phyloP scores from a whole-genome alignment of 345 rosid species.

The rapeseed (Brassica napus) region DNA sequence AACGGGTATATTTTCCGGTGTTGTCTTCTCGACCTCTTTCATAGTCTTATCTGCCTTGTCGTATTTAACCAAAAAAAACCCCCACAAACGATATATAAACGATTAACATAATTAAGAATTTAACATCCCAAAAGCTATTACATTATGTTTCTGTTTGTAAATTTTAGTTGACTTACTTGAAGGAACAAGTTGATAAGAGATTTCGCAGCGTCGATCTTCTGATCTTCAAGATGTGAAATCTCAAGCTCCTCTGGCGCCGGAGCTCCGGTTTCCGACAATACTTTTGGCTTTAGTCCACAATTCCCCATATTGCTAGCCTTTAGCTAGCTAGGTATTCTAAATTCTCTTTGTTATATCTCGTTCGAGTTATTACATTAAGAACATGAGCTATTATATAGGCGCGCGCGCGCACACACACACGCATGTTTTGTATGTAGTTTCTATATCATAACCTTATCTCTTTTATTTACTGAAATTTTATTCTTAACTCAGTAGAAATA shows the following conservation, averaged over 20 bases:
- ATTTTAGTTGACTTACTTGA: slow-evolving; percentile 15
- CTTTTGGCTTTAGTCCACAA: slow-evolving; percentile 35
- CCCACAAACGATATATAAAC: background rate
- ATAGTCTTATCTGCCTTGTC: slow-evolving; percentile 18
- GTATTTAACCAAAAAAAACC: background rate
- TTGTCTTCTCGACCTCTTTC: slow-evolving; percentile 18
- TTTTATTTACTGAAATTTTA: too few relatives aligned
- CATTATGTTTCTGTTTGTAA: background rate
- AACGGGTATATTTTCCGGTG: background rate
- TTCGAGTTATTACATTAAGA: background rate
- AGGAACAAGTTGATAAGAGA: slow-evolving; percentile 36
- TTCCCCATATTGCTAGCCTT: slow-evolving; percentile 31
- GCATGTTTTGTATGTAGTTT: slow-evolving; percentile 4
- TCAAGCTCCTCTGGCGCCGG: slow-evolving; percentile 32
- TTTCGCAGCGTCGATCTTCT: slow-evolving; percentile 25
- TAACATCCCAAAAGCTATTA: background rate
- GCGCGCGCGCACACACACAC: background rate
- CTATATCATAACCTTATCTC: background rate
- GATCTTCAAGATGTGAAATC: slow-evolving; percentile 28
- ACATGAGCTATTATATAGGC: slow-evolving; percentile 26
- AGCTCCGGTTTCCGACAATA: slow-evolving; percentile 25
- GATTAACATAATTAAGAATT: background rate
- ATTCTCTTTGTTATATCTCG: background rate
- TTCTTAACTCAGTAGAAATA: too few relatives aligned
- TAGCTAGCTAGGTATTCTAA: background rate